Percentiles rank a stretch among this genome's conserved stretches.
These are phyloP conservation scores for Microcyclosporella mali DNA, from an alignment of 2,329 filamentous ascomycete genomes.

Conservation along the genomic window DNA sequence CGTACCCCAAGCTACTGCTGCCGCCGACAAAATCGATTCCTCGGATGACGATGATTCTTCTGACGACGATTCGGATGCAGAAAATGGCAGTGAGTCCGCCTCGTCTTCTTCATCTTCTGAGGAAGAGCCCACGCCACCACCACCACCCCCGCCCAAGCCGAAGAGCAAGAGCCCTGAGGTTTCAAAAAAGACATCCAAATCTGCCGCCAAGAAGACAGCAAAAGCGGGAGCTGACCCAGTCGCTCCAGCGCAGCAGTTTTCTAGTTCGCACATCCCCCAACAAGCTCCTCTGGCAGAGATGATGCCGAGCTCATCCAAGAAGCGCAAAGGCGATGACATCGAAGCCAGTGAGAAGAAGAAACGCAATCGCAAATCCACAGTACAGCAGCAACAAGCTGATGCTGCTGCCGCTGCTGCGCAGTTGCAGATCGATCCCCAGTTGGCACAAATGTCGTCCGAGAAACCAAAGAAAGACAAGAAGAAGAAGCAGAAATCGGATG, in stretches of 20 bases:
- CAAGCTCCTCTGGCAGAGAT: constrained; percentile 8
- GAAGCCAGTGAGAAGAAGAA: constrained; percentile 29
- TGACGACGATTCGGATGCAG: constrained; percentile 13
- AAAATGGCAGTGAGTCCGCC: constrained; percentile 17
- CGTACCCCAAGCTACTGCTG: constrained; percentile 6
- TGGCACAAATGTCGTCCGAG: constrained; percentile 6
- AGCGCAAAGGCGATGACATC: constrained; percentile 25
- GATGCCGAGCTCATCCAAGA: constrained; percentile 14
- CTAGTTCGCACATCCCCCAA: constrained; percentile 19
- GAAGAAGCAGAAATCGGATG: constrained; percentile 9
- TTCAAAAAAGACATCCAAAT: constrained; percentile 31
- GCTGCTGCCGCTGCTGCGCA: constrained; percentile 11
- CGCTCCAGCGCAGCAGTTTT: constrained; percentile 19
- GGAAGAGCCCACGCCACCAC: constrained; percentile 28
- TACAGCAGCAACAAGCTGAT: constrained; percentile 29
- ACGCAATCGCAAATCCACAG: constrained; percentile 26
- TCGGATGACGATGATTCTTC: constrained; percentile 14
- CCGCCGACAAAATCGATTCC: constrained; percentile 20
- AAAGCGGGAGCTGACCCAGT: constrained; percentile 23
- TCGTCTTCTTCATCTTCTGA: constrained; percentile 30
- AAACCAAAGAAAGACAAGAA: constrained; percentile 4
- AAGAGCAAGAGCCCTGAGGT: constrained; percentile 21
- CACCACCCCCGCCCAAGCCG: constrained; percentile 24
- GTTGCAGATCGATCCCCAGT: constrained; percentile 8
- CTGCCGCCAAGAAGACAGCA: constrained; percentile 23